Evolutionary conservation across 371 early-diverging fungal species (phyloP), one percentile per base, ranked within the genome.

Genomic region (Ordospora pajunii): DNA sequence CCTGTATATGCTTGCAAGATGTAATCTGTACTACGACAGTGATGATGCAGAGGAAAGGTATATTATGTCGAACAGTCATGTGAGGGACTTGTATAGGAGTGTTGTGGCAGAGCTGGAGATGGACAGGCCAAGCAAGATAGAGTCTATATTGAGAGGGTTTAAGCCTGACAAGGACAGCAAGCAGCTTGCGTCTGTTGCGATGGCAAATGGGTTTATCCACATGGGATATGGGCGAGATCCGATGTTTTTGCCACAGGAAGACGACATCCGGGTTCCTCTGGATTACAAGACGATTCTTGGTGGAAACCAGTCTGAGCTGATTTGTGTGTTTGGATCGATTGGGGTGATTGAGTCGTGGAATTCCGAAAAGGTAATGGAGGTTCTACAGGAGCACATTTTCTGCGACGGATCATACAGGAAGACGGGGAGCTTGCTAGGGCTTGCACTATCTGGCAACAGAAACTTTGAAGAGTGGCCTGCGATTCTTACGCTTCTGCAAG

Each of bases 301-400:
- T 19, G 43, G 58, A 23, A 43, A 70, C 40, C 66, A 58, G 17
- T 37, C 68, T 1, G 68, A 71, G 45, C 25, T 70, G 0, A 49
- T 72, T 21, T 40, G 67, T 21, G 42, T 78, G 23, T 42, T 73
- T 50, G 73, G 73, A 12, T 71, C 76, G 37, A 53, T 72, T 25
- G 85, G 85, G 10, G 51, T 77, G 19, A 77, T 85, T 19, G 54
- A 77, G 64, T 50, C 70, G 22, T 85, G 68, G 70, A 76, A 78
- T 50, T 78, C 68, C 4, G 65, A 74, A 10, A 77, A 70, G 50
- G 70, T 72, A 10, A 40, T 80, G n/a, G 81, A 77, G 43, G 63
- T 51, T 17, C 67, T 80, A 22, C 65, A 75, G n/a, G 80, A 83
- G 27, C 51, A 73, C 17, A 70, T 85, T 52, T 80, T 80, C 72